These are phyloP conservation scores for Naganishia vishniacii DNA, from an alignment of 768 basidiomycete species.

Conservation along the genomic window DNA sequence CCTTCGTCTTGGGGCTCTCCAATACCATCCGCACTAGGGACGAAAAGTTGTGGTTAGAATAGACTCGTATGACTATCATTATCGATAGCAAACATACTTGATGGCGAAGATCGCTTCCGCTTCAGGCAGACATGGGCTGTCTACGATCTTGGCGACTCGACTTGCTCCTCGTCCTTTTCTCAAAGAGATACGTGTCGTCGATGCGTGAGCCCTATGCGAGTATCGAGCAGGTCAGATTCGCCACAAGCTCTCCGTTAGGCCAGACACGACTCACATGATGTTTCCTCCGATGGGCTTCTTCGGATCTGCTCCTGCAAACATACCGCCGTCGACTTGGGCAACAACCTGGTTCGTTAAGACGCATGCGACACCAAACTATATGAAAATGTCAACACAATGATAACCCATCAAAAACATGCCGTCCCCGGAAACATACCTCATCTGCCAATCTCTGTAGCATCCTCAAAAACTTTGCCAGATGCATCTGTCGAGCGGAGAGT, in stretches of 20 bases:
- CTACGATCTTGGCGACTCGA: conserved; percentile 92
- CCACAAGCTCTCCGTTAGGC: too few species aligned
- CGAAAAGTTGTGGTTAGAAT: conserved; percentile 13
- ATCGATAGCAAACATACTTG: conserved; percentile 42
- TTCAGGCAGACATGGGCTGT: conserved; percentile 95
- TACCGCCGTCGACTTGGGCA: conserved; percentile 93
- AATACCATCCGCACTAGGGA: conserved; percentile 69
- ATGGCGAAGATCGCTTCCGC: conserved; percentile 94
- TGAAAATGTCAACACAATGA: background rate
- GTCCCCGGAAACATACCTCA: conserved; percentile 60
- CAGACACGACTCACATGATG: conserved; percentile 60
- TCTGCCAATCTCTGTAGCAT: conserved; percentile 90
- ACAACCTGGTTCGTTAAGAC: conserved; percentile 98
- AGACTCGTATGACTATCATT: background rate
- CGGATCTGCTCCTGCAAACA: conserved; percentile 80
- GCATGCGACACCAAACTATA: conserved; percentile 94
- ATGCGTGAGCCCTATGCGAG: conserved; percentile 80
- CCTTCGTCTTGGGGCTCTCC: conserved; percentile 86
- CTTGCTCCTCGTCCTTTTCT: conserved; percentile 88
- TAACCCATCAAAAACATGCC: background rate
- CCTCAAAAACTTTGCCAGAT: conserved; percentile 89
- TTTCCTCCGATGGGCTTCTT: conserved; percentile 87
- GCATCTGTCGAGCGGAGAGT: conserved; percentile 86
- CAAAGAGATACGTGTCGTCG: conserved; percentile 87
- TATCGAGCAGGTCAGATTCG: background rate